phyloP scores from a whole-genome alignment of 441 rosid genomes.

The Gossypium lobatum region DNA sequence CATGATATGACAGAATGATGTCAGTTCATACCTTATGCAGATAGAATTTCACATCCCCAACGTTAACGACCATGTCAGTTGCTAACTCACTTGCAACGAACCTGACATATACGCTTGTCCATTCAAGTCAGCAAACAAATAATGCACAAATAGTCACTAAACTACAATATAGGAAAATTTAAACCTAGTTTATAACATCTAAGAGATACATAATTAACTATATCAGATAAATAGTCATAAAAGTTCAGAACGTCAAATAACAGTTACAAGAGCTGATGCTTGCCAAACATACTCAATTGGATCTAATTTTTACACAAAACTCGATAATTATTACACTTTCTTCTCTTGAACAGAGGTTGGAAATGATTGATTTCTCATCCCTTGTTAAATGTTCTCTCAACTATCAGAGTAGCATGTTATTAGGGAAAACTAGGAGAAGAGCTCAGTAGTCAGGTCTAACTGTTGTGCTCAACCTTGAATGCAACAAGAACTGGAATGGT shows the following conservation, averaged over 20 bases:
- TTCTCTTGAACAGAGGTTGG: background rate
- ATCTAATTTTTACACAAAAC: background rate
- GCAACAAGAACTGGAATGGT: background rate
- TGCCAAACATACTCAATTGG: background rate
- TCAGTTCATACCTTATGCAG: conserved; percentile 50
- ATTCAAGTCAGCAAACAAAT: conserved; percentile 8
- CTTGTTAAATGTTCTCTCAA: background rate
- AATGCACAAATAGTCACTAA: background rate
- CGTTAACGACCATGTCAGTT: conserved; percentile 44
- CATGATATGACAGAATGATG: background rate
- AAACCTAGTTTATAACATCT: background rate
- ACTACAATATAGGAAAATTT: background rate
- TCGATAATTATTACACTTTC: background rate
- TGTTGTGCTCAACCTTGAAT: background rate
- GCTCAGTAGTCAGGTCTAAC: background rate
- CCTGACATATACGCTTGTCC: conserved; percentile 27
- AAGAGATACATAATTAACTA: background rate
- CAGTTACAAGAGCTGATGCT: background rate
- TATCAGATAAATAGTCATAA: background rate
- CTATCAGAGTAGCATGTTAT: background rate
- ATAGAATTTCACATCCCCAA: conserved; percentile 55
- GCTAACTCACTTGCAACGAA: conserved; percentile 61
- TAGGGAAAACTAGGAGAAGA: background rate
- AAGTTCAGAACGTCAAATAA: background rate
- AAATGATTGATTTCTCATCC: background rate